phyloP scores from a whole-genome alignment of 225 moss, liverwort and hornwort species.

The Physcomitrium patens region DNA sequence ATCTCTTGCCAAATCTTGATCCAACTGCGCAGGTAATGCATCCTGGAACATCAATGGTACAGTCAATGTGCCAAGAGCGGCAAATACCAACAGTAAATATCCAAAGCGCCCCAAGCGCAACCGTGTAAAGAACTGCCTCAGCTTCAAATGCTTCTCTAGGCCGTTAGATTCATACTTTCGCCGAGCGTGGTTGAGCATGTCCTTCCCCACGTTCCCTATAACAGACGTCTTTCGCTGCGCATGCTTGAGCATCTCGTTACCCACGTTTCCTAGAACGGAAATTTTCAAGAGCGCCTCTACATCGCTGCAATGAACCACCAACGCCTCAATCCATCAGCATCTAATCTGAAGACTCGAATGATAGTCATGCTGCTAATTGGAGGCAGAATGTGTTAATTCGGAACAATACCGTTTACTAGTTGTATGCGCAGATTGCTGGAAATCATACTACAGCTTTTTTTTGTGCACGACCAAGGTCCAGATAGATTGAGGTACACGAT shows the following conservation, averaged over 20 bases:
- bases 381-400: neutral
- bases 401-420: neutral
- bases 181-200: conserved; percentile 26
- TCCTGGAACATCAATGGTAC: conserved; percentile 35
- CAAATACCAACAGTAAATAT: conserved; percentile 19
- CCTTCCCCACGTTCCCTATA: conserved; percentile 5
- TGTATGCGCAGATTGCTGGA: neutral
- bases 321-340: neutral
- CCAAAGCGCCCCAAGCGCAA: conserved; percentile 23
- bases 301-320: conserved; percentile 23
- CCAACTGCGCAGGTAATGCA: conserved; percentile 27
- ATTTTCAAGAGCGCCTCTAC: conserved; percentile 20
- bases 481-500: neutral
- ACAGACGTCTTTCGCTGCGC: neutral
- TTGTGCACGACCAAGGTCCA: neutral
- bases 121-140: conserved; percentile 31
- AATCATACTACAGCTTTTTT: conserved; percentile 11
- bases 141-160: conserved; percentile 32
- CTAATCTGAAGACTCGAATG: neutral
- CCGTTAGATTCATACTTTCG: conserved; percentile 31
- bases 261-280: too few relatives aligned
- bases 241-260: too few relatives aligned
- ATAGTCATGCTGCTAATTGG: neutral
- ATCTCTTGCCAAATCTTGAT: conserved; percentile 26
- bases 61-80: conserved; percentile 37